Evolutionary conservation across 352 stramenopile genomes (phyloP).

Genomic region (Phytophthora pinifolia): DNA sequence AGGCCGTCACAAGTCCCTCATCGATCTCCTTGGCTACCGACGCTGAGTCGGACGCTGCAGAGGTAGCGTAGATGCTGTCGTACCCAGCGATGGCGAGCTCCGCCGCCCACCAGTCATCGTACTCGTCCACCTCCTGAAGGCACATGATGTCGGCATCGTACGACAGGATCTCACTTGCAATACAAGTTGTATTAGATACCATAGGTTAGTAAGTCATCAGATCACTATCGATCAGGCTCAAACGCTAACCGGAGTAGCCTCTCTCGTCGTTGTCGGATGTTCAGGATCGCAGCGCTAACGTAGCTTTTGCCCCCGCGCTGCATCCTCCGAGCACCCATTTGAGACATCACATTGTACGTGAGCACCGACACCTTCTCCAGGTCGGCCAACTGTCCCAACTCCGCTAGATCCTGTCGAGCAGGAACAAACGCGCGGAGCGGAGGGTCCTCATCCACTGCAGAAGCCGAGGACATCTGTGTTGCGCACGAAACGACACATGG

Average conservation of each 20-base stretch:
- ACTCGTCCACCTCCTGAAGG: conserved; percentile 87
- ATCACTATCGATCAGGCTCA: not conserved
- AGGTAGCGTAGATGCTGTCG: conserved; percentile 70
- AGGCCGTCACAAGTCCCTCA: conserved; percentile 83
- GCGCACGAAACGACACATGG: conserved; percentile 9
- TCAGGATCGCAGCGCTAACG: conserved; percentile 52
- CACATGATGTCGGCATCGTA: conserved; percentile 86
- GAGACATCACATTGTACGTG: conserved; percentile 84
- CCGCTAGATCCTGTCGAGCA: conserved; percentile 38
- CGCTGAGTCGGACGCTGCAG: conserved; percentile 5
- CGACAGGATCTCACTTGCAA: conserved; percentile 67
- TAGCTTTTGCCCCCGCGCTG: conserved; percentile 50
- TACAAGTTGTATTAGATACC: not conserved
- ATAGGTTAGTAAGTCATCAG: not conserved
- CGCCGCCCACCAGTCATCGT: conserved; percentile 80
- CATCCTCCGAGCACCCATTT: conserved; percentile 63
- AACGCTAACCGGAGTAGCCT: conserved; percentile 46
- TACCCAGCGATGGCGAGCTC: conserved; percentile 71
- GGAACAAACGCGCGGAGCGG: conserved; percentile 47
- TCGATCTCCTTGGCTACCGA: conserved; percentile 34
- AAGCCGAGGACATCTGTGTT: not conserved
- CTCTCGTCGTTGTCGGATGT: conserved; percentile 54
- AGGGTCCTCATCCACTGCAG: conserved; percentile 4
- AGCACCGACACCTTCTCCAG: conserved; percentile 68
- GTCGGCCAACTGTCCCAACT: conserved; percentile 44